Percentiles rank a stretch among this genome's conserved stretches.
phyloP scores from a whole-genome alignment of 495 filamentous ascomycete species.

The Aspergillus panamensis region DNA sequence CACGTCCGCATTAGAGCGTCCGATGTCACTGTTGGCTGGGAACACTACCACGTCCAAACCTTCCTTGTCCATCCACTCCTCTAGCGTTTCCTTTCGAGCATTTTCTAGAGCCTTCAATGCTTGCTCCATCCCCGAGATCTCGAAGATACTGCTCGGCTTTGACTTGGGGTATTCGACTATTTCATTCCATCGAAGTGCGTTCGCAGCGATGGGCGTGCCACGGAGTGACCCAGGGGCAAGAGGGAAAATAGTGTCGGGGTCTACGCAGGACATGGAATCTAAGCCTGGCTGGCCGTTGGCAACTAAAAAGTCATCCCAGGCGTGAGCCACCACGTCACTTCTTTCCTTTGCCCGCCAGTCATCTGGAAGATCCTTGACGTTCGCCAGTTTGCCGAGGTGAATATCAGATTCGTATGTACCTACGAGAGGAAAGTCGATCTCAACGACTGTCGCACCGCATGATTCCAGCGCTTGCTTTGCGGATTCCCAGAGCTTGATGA shows the following conservation, averaged over 20 bases:
- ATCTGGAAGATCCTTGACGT: conserved; percentile 31
- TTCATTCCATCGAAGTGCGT: conserved; percentile 31
- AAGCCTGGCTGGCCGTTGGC: conserved; percentile 28
- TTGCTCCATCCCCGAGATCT: conserved; percentile 28
- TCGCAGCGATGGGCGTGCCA: conserved; percentile 31
- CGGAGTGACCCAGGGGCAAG: conserved; percentile 30
- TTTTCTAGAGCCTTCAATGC: conserved; percentile 30
- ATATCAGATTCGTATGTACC: conserved; percentile 32
- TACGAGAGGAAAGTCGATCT: conserved; percentile 34
- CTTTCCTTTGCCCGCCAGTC: conserved; percentile 33
- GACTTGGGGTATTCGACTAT: conserved; percentile 33
- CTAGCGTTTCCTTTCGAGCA: conserved; percentile 31
- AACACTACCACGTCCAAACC: conserved; percentile 36
- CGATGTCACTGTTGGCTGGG: conserved; percentile 34
- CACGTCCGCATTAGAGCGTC: conserved; percentile 29
- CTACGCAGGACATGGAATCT: conserved; percentile 25
- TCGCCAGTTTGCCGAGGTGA: conserved; percentile 28
- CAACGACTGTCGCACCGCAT: conserved; percentile 33
- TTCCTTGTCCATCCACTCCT: conserved; percentile 34
- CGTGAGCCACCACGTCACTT: conserved; percentile 32
- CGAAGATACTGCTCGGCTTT: conserved; percentile 25
- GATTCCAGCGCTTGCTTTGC: conserved; percentile 24
- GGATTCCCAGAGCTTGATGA: conserved; percentile 32
- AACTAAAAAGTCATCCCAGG: conserved; percentile 35
- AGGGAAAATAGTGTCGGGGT: conserved; percentile 34